Evolutionary conservation across 169 alveolate genomes (phyloP), one percentile per base, ranked within the genome.

Genomic region (Babesia sp.): DNA sequence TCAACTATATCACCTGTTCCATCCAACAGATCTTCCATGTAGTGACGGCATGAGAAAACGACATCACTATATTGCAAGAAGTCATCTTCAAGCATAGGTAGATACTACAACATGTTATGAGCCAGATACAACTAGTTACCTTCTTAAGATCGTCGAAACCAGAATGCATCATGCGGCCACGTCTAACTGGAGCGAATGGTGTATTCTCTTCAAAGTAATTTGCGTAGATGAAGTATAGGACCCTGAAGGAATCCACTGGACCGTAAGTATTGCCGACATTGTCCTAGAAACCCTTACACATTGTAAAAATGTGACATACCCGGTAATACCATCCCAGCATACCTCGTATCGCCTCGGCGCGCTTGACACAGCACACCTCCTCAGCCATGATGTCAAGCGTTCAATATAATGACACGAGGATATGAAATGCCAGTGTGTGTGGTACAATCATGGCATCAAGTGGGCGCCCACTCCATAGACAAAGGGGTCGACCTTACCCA

Each of bases 121-220:
- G 0, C 18, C 42, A 59, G 14, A 20, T 24, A 26, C 20, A 2
- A 33, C 2, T 18, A 37, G 37, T 12, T 79, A 79, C 87, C 64
- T 70, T 79, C 33, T 18, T 31, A 20, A 79, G 87, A 8, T 46
- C 41, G 22, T 70, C 57, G 36, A 51, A 79, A 66, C 45, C 44
- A 16, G 59, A 42, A 12, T 60, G 54, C 34, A 31, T 53, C 45
- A 57, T 61, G 70, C 57, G 20, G 50, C 55, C 63, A 22, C 34
- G 54, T 24, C 33, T 42, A 42, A 45, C n/a, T 37, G 46, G 31
- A 22, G 68, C 54, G 34, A 79, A 33, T 8, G 72, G 82, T 9
- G 87, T 64, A 22, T 18, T 51, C 56, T 79, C 87, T 60, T 79
- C 87, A 41, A 79, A 79, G 39, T 58, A 79, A 22, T 39, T 37